Evolutionary conservation across 2,329 filamentous ascomycete genomes (phyloP), one percentile per base, ranked within the genome.

Genomic region (Tothia fuscella): DNA sequence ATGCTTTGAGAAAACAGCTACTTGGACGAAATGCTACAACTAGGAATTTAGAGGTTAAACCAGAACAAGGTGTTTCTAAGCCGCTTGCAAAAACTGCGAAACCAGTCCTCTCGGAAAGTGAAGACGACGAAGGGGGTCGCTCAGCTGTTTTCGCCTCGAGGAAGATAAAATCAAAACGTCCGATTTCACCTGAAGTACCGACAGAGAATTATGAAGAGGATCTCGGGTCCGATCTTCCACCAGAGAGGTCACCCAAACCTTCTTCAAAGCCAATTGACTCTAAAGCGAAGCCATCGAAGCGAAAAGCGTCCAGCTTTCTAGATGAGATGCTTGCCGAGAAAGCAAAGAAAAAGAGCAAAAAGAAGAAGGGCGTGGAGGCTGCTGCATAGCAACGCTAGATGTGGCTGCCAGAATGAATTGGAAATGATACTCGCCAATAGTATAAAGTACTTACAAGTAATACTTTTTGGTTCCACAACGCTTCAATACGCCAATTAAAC

Each of bases 291-390:
- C 43, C 41, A 5, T 22, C 42, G 25, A 44, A 41, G 21, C 38
- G 38, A 21, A 45, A 32, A 40, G 59, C 59, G 1, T 59, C 53
- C 12, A 73, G 64, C 46, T 76, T 70, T 50, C 57, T 77, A 19
- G 73, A 77, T 52, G 69, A 76, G 48, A 53, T 76, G 13, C 54
- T 70, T 2, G 58, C 57, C 3, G 58, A 67, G 43, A 63, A 65
- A 26, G 63, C 65, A 6, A 69, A 65, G 48, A 74, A 73, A 58
- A 68, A 68, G 52, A 67, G 64, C 52, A 62, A 61, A 47, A 62
- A 60, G 53, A 64, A 63, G 52, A 47, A 56, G 30, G 54, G 57
- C 42, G 39, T 43, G 25, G 26, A 40, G 17, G 42, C 43, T 22
- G 47, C n/a, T n/a, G n/a, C n/a, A n/a, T n/a, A n/a, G n/a, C n/a